Conservation (phyloP, 2,329 filamentous ascomycete species). For the Colletotrichum neosansevieriae region DNA sequence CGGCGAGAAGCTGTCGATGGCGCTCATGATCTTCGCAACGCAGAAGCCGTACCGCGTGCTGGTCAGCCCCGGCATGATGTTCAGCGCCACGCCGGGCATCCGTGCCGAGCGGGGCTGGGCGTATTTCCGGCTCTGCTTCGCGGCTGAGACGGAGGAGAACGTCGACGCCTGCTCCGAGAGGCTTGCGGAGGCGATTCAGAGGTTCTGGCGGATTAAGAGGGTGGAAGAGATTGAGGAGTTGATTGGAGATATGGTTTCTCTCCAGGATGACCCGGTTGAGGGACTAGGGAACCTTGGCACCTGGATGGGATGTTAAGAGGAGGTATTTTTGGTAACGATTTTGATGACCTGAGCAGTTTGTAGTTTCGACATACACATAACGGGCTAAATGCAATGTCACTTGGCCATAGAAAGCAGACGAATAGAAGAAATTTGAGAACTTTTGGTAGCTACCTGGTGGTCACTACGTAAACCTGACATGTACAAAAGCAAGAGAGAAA, state of each 20-base stretch:
- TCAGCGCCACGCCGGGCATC: constrained; percentile 75
- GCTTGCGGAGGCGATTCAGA: constrained; percentile 76
- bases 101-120: constrained; percentile 71
- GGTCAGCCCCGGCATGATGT: constrained; percentile 78
- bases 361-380: not conserved
- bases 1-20: constrained; percentile 68
- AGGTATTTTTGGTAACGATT: not conserved
- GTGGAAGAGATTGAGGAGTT: constrained; percentile 74
- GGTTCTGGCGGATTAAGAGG: constrained; percentile 83
- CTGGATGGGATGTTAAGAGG: constrained; percentile 38
- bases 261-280: constrained; percentile 41
- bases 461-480: constrained; percentile 25
- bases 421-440: not conserved
- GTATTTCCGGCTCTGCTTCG: constrained; percentile 86
- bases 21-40: constrained; percentile 79
- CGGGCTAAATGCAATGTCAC: not conserved
- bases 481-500: constrained; percentile 17
- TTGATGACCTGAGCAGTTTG: not conserved
- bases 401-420: not conserved
- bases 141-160: constrained; percentile 79
- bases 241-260: constrained; percentile 51
- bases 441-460: constrained; percentile 37
- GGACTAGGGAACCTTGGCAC: constrained; percentile 47
- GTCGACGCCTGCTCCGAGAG: constrained; percentile 71
- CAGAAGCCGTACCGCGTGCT: constrained; percentile 77